Percentiles rank a stretch among this genome's conserved stretches.
Conservation (phyloP, 228 moss, liverwort and hornwort species). For the Sphagnum magellanicum region DNA sequence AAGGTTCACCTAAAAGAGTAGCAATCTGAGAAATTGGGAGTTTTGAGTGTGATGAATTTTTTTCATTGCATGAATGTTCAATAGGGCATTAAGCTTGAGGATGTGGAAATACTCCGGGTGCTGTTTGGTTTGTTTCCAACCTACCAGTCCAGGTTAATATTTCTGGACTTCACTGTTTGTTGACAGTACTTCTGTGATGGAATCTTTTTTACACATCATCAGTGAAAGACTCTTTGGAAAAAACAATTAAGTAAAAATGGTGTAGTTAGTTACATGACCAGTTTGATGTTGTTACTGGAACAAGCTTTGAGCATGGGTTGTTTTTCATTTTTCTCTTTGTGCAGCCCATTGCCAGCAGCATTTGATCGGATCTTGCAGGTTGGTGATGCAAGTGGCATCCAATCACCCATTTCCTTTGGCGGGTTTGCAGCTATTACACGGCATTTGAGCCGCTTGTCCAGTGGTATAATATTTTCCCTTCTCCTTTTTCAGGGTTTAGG, state of each 20-base stretch:
- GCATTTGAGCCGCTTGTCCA: constrained; percentile 71
- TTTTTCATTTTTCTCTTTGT: constrained; percentile 1
- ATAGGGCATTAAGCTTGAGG: constrained; percentile 82
- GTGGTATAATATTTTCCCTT: constrained; percentile 27
- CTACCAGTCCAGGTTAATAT: constrained; percentile 62
- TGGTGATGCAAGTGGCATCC: constrained; percentile 96
- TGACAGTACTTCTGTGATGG: too few relatives aligned
- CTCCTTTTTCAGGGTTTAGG: not conserved
- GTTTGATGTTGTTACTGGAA: too few relatives aligned
- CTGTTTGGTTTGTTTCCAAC: constrained; percentile 87
- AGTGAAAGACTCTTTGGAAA: too few relatives aligned
- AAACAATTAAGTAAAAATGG: too few relatives aligned
- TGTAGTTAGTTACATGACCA: too few relatives aligned
- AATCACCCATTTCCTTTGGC: constrained; percentile 94
- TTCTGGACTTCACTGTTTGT: too few relatives aligned
- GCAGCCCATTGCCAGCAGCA: constrained; percentile 73
- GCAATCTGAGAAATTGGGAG: too few relatives aligned
- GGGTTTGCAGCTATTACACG: constrained; percentile 89
- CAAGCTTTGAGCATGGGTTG: too few relatives aligned
- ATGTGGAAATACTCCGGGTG: constrained; percentile 63
- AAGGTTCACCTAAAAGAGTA: too few relatives aligned
- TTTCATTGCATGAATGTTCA: not conserved
- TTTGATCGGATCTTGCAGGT: constrained; percentile 92
- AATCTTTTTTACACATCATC: too few relatives aligned
- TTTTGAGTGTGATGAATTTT: too few relatives aligned